Percentiles rank a stretch among this genome's conserved stretches.
These are phyloP conservation scores for Solanum aculeatissimum DNA, from an alignment of 305 asterid genomes.

Conservation along the genomic window DNA sequence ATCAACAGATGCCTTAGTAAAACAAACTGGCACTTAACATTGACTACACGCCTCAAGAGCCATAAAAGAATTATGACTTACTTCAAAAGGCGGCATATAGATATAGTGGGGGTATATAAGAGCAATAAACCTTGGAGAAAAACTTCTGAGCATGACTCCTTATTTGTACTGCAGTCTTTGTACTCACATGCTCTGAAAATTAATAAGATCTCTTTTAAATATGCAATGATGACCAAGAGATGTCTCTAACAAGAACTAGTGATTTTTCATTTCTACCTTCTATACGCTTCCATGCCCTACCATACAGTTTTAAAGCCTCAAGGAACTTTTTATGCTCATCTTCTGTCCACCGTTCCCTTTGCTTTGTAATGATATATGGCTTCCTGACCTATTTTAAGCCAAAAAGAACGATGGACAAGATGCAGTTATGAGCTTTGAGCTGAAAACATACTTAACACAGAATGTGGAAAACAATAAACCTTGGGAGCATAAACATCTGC, in stretches of 20 bases:
- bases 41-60: slow-evolving; percentile 32
- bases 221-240: not conserved
- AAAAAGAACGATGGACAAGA: not conserved
- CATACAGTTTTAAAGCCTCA: slow-evolving; percentile 31
- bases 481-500: slow-evolving; percentile 19
- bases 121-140: slow-evolving; percentile 82
- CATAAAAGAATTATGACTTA: slow-evolving; percentile 42
- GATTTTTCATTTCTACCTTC: slow-evolving; percentile 14
- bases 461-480: slow-evolving; percentile 3
- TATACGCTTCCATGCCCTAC: slow-evolving; percentile 39
- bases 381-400: slow-evolving; percentile 21
- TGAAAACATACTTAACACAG: not conserved
- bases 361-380: slow-evolving; percentile 33
- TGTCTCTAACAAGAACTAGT: not conserved
- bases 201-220: not conserved
- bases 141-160: slow-evolving; percentile 97
- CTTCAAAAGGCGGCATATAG: slow-evolving; percentile 26
- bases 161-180: slow-evolving; percentile 94
- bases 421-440: not conserved
- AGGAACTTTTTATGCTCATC: slow-evolving; percentile 34
- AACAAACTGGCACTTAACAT: not conserved
- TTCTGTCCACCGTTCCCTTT: slow-evolving; percentile 36
- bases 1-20: not conserved
- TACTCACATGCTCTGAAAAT: slow-evolving; percentile 69
- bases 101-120: slow-evolving; percentile 34